Evolutionary conservation across 768 basidiomycete species (phyloP).

Genomic region (Boletus rex-veris): DNA sequence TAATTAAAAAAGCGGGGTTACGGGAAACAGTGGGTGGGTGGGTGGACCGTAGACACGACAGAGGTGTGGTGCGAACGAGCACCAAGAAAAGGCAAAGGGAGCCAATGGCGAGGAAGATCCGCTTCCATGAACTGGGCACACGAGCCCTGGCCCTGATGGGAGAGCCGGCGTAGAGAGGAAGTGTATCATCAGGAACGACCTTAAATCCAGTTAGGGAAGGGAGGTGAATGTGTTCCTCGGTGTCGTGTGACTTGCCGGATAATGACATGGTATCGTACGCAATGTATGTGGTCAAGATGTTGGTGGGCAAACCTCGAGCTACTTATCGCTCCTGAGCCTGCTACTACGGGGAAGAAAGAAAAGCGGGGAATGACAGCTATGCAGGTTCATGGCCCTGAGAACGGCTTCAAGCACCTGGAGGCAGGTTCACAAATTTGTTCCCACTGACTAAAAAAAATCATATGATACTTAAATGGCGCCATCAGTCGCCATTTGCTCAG

Average conservation of each 20-base stretch:
- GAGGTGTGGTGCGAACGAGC: neutral
- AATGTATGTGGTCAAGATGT: neutral
- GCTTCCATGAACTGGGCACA: constrained; percentile 11
- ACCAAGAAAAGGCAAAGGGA: constrained; percentile 14
- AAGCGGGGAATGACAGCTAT: too few relatives aligned
- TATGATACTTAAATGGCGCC: too few relatives aligned
- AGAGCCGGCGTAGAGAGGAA: constrained; percentile 19
- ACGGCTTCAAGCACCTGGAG: too few relatives aligned
- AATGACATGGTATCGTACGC: constrained; percentile 2
- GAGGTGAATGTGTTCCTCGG: neutral
- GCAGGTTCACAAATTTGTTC: too few relatives aligned
- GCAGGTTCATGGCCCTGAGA: neutral
- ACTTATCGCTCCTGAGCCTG: neutral
- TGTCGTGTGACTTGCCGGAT: neutral
- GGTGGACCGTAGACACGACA: neutral
- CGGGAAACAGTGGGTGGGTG: constrained; percentile 13
- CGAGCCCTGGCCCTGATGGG: neutral
- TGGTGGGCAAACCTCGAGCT: too few relatives aligned
- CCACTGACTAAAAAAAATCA: too few relatives aligned
- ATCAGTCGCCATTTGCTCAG: constrained; percentile 6
- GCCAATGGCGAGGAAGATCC: constrained; percentile 2
- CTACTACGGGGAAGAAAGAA: neutral
- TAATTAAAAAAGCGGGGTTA: constrained; percentile 56
- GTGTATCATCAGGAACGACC: neutral
- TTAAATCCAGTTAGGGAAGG: neutral